Conservation (phyloP, 306 rosid genomes). For the Vigna radiata region DNA sequence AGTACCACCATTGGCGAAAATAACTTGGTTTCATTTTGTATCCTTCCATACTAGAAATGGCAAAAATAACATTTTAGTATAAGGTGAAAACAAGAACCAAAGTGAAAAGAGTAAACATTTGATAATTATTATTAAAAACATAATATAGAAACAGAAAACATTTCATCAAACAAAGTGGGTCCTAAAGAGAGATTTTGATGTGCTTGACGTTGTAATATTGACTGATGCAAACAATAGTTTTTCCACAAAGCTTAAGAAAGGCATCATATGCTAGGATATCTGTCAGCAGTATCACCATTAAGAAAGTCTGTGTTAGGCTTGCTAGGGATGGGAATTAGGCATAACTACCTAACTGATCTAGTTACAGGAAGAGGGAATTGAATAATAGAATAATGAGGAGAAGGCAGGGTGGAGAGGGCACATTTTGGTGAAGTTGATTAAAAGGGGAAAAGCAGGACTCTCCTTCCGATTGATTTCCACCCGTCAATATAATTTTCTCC, state of each 20-base stretch:
- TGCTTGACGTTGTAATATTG: neutral
- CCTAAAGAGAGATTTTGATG: slow-evolving; percentile 29
- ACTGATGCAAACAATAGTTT: slow-evolving; percentile 26
- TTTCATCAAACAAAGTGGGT: slow-evolving; percentile 4
- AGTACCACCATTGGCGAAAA: slow-evolving; percentile 7
- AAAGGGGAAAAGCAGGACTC: neutral
- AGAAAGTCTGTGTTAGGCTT: neutral
- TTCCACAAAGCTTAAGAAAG: slow-evolving; percentile 10
- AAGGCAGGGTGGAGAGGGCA: neutral
- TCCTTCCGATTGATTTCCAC: neutral
- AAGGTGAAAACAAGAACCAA: neutral
- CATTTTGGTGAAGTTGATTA: neutral
- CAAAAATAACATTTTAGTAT: neutral
- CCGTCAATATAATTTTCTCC: neutral
- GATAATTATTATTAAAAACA: neutral
- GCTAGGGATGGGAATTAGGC: slow-evolving; percentile 17
- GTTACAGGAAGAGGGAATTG: neutral
- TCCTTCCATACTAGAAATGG: neutral
- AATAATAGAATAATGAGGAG: neutral
- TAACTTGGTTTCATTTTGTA: neutral
- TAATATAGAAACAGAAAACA: neutral
- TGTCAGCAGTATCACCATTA: neutral
- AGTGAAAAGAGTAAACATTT: neutral
- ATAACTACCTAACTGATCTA: neutral
- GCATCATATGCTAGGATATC: neutral